Conservation (phyloP, 2,329 filamentous ascomycete species). For the Thielaviopsis euricoi region DNA sequence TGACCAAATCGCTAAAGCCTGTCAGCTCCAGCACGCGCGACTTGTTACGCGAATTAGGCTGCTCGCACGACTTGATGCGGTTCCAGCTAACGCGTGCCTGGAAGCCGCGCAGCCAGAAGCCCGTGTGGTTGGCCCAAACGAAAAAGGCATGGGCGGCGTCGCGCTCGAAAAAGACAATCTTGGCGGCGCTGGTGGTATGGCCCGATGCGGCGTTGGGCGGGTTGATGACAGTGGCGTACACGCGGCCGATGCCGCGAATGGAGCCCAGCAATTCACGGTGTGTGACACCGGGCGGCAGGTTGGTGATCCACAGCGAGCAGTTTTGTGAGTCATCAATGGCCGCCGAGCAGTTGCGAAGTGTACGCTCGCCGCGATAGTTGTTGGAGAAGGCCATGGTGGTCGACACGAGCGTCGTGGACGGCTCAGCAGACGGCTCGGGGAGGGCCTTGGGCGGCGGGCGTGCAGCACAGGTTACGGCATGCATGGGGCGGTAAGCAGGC, state of each 20-base stretch:
- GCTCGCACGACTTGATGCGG: conserved; percentile 27
- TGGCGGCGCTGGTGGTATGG: conserved; percentile 25
- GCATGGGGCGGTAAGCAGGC: conserved; percentile 4
- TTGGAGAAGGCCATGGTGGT: conserved; percentile 15
- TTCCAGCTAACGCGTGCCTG: conserved; percentile 28
- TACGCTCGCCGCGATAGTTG: conserved; percentile 25
- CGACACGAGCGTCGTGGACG: conserved; percentile 12
- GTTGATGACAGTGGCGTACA: conserved; percentile 37
- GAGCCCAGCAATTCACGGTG: conserved; percentile 26
- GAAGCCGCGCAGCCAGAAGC: conserved; percentile 22
- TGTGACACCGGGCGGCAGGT: conserved; percentile 28
- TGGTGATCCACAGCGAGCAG: conserved; percentile 36
- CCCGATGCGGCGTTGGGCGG: conserved; percentile 22
- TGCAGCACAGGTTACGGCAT: background rate
- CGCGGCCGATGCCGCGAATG: conserved; percentile 30
- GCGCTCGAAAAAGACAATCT: conserved; percentile 32
- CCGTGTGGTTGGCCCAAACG: conserved; percentile 13
- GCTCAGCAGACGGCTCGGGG: background rate
- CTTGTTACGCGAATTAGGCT: conserved; percentile 16
- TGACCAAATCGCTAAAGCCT: conserved; percentile 28
- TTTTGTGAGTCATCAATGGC: conserved; percentile 25
- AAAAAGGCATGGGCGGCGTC: conserved; percentile 21
- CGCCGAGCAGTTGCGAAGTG: conserved; percentile 24
- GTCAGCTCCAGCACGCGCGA: conserved; percentile 35
- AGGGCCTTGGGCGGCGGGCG: no score